These are phyloP conservation scores for Tephrocybe sp. DNA, from an alignment of 768 basidiomycete species.

Conservation along the genomic window DNA sequence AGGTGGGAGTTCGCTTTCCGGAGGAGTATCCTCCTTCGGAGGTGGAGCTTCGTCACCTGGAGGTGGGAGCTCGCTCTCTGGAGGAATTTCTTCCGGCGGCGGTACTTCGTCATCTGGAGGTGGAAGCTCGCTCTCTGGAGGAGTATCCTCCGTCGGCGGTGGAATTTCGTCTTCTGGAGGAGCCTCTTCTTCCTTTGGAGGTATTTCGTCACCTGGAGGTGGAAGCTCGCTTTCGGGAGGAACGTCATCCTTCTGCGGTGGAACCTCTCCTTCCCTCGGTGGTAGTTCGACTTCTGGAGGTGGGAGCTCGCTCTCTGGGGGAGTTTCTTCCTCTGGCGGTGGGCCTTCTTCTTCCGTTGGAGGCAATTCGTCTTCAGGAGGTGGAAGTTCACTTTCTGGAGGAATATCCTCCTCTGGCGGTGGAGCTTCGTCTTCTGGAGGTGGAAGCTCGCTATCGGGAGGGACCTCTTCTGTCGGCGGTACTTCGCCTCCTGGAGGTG, in stretches of 20 bases:
- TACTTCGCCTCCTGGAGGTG: background rate
- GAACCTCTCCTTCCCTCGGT: background rate
- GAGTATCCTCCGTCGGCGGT: background rate
- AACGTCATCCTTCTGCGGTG: background rate
- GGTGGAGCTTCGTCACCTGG: too few species aligned
- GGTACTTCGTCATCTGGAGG: background rate
- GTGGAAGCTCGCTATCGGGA: background rate
- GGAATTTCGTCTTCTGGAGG: background rate
- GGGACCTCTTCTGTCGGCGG: background rate
- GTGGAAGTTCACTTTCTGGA: background rate
- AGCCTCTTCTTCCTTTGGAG: background rate
- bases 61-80: background rate
- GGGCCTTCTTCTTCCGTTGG: background rate
- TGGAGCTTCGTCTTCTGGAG: background rate
- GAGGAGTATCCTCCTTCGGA: background rate
- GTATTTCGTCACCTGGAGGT: background rate
- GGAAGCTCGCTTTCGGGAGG: background rate
- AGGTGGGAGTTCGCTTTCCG: background rate
- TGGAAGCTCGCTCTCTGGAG: background rate
- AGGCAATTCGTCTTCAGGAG: background rate
- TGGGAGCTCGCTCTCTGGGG: background rate
- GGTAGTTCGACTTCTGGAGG: background rate
- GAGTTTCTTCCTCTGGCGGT: background rate
- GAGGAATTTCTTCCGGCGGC: background rate
- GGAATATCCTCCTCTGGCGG: background rate